These are phyloP conservation scores for Salix purpurea DNA, from an alignment of 345 rosid genomes.

Conservation along the genomic window DNA sequence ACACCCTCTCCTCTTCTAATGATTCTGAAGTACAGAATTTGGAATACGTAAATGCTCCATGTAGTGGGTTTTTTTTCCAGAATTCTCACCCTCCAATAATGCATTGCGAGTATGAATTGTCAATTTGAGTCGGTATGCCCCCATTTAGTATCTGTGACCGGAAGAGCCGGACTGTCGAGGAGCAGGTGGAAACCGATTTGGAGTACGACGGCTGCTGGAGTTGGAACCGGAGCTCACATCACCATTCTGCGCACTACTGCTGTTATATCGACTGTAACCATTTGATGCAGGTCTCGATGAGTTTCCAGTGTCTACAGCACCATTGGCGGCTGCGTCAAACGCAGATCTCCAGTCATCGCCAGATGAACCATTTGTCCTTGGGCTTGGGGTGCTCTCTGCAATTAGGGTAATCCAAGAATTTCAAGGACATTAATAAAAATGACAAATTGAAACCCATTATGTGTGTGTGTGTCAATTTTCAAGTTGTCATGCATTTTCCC, in stretches of 20 bases:
- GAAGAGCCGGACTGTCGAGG: constrained; percentile 56
- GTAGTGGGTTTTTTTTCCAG: background rate
- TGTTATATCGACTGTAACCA: constrained; percentile 48
- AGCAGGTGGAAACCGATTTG: constrained; percentile 72
- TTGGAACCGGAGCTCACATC: constrained; percentile 41
- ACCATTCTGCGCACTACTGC: constrained; percentile 49
- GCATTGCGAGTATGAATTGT: constrained; percentile 10
- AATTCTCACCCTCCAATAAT: constrained; percentile 9
- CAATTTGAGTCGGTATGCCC: background rate
- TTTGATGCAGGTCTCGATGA: constrained; percentile 31
- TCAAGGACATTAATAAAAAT: background rate
- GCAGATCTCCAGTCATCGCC: constrained; percentile 98
- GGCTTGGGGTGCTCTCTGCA: constrained; percentile 67
- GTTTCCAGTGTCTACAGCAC: constrained; percentile 27
- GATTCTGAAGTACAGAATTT: background rate
- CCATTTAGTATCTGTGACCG: constrained; percentile 8
- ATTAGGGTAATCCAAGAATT: background rate
- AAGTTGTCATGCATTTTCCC: background rate
- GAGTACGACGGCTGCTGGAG: constrained; percentile 64
- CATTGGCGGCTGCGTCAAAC: constrained; percentile 80
- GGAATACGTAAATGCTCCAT: constrained; percentile 10
- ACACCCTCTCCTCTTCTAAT: constrained; percentile 3
- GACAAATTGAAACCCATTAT: background rate
- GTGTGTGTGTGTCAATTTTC: too few species aligned
- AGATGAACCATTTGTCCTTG: constrained; percentile 48